Conservation (phyloP, 164 flowering plant species). For the Saururus chinensis region DNA sequence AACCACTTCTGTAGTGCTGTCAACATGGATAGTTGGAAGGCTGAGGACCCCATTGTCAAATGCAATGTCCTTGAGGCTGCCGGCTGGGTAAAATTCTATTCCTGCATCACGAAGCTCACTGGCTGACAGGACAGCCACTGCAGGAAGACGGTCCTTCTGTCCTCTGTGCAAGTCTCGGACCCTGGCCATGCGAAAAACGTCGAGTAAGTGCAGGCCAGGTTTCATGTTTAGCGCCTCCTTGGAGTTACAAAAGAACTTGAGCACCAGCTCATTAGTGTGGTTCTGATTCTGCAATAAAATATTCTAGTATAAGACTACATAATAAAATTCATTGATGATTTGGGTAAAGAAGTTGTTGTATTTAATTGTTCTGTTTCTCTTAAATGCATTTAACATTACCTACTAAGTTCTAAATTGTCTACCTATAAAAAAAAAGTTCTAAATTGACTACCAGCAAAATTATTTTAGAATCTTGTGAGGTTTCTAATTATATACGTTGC, state of each 20-base stretch:
- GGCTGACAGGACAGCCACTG: constrained; percentile 3
- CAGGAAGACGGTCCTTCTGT: not conserved
- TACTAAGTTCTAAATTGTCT: too few relatives aligned
- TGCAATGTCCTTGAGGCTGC: constrained; percentile 31
- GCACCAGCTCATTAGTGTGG: not conserved
- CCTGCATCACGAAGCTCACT: constrained; percentile 32
- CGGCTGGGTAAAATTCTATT: constrained; percentile 18
- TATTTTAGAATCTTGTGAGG: too few relatives aligned
- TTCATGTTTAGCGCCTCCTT: not conserved
- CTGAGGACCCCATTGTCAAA: constrained; percentile 37
- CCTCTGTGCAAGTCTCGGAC: not conserved
- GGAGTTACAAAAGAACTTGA: not conserved
- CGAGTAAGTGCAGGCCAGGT: constrained; percentile 2
- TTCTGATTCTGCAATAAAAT: not conserved
- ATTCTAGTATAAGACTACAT: too few relatives aligned
- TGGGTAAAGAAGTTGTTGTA: too few relatives aligned
- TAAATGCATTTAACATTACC: too few relatives aligned
- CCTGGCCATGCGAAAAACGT: constrained; percentile 1
- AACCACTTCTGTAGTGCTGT: constrained; percentile 31
- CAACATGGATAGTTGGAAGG: constrained; percentile 32
- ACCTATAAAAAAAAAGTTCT: too few relatives aligned
- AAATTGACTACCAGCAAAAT: too few relatives aligned
- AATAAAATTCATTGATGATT: too few relatives aligned
- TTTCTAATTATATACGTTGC: too few relatives aligned
- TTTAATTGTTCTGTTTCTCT: too few relatives aligned